These are phyloP conservation scores for Sphagnum contortum DNA, from an alignment of 225 moss, liverwort and hornwort genomes.

Conservation along the genomic window DNA sequence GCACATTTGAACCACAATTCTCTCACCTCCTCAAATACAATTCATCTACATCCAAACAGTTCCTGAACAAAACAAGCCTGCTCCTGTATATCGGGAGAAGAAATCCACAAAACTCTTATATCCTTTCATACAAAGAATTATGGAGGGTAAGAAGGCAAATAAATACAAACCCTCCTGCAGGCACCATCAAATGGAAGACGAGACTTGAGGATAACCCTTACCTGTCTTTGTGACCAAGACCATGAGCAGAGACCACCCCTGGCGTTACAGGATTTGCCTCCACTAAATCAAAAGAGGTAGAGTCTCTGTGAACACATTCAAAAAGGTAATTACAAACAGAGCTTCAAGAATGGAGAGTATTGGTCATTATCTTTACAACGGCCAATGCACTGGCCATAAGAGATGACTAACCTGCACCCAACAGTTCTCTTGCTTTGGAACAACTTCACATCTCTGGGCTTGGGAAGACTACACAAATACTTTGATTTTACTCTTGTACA, in stretches of 20 bases:
- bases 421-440: not conserved
- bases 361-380: no score
- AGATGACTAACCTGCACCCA: not conserved
- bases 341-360: no score
- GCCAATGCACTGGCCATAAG: not conserved
- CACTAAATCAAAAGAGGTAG: slow-evolving; percentile 54
- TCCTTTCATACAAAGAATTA: no score
- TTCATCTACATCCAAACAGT: not conserved
- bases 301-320: slow-evolving; percentile 47
- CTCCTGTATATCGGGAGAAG: not conserved
- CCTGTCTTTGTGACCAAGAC: slow-evolving; percentile 77
- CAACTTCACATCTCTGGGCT: not conserved
- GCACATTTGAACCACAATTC: slow-evolving; percentile 29
- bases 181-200: no score
- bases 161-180: no score
- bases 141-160: no score
- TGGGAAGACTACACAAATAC: not conserved
- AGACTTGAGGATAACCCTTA: slow-evolving; percentile 11
- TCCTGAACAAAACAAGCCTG: not conserved
- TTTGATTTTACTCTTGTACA: no score
- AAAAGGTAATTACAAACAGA: not conserved
- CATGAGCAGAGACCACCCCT: slow-evolving; percentile 49
- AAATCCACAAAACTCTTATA: slow-evolving; percentile 3
- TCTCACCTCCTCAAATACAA: not conserved
- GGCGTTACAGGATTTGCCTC: slow-evolving; percentile 84